A percentile compares a stretch with the other conserved stretches of the same genome.
These are phyloP conservation scores for Candolleomyces efflorescens DNA, from an alignment of 768 basidiomycete genomes.

Conservation along the genomic window DNA sequence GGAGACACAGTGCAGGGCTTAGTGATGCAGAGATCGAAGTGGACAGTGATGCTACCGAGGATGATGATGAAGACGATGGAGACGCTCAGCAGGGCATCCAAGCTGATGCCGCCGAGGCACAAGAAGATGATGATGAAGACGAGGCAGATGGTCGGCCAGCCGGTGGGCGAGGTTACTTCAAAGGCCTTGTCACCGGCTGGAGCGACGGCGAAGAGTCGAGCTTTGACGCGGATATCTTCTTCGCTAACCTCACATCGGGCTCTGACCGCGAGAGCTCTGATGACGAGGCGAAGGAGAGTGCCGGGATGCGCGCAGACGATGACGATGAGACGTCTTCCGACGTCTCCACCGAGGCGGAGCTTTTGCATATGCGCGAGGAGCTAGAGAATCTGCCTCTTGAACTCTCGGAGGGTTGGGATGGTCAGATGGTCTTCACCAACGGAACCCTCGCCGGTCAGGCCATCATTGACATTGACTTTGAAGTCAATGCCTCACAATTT, in stretches of 20 bases:
- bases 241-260: constrained; percentile 59
- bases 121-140: constrained; percentile 42
- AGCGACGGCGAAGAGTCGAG: constrained; percentile 74
- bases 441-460: constrained; percentile 50
- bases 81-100: constrained; percentile 11
- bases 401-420: constrained; percentile 70
- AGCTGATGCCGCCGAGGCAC: constrained; percentile 36
- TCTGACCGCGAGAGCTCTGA: constrained; percentile 15
- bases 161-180: constrained; percentile 34
- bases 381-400: constrained; percentile 52
- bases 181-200: constrained; percentile 73
- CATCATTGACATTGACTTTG: constrained; percentile 69
- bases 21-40: constrained; percentile 65
- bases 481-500: constrained; percentile 52
- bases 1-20: constrained; percentile 64
- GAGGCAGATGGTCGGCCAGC: constrained; percentile 20
- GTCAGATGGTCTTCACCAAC: constrained; percentile 70
- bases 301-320: constrained; percentile 35
- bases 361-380: constrained; percentile 24
- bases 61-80: constrained; percentile 48
- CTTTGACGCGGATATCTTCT: constrained; percentile 83
- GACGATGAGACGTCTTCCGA: constrained; percentile 32
- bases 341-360: constrained; percentile 23
- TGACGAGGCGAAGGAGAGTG: constrained; percentile 35
- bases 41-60: constrained; percentile 56